These are phyloP conservation scores for Teratosphaeria gauchensis DNA, from an alignment of 2,329 filamentous ascomycete species.

Conservation along the genomic window DNA sequence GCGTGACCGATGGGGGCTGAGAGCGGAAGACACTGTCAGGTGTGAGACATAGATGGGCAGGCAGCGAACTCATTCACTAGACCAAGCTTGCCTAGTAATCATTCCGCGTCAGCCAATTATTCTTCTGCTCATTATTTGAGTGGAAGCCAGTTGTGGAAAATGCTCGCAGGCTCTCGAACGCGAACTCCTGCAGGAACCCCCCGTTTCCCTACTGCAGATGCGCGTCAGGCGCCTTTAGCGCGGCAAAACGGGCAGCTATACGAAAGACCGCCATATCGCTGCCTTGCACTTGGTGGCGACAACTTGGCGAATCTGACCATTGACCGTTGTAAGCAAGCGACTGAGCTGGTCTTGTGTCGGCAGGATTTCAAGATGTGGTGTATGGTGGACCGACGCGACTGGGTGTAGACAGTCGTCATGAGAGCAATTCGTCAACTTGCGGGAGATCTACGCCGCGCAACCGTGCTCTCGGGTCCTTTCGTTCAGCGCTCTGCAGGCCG, in stretches of 20 bases:
- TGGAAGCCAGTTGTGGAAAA: not conserved
- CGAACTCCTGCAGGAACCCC: not conserved
- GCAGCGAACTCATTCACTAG: not conserved
- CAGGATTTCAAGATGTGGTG: not conserved
- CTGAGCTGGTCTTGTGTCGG: not conserved
- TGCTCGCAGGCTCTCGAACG: not conserved
- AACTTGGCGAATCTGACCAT: not conserved
- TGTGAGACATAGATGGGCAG: not conserved
- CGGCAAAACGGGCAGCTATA: not conserved
- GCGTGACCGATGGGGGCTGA: not conserved
- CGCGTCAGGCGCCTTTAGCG: not conserved
- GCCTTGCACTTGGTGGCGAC: not conserved
- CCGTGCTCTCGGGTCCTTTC: not conserved
- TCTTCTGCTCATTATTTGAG: not conserved
- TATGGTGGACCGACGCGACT: not conserved
- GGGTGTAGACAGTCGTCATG: not conserved
- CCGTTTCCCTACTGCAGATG: not conserved
- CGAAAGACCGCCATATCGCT: not conserved
- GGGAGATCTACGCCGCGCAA: not conserved
- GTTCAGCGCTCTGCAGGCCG: not conserved
- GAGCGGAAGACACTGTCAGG: not conserved
- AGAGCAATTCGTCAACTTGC: not conserved
- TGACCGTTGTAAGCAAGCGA: not conserved
- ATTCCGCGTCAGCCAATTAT: not conserved
- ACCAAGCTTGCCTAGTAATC: not conserved